These are phyloP conservation scores for Entamoeba dispar DNA, from an alignment of 208 protist species.

Conservation along the genomic window DNA sequence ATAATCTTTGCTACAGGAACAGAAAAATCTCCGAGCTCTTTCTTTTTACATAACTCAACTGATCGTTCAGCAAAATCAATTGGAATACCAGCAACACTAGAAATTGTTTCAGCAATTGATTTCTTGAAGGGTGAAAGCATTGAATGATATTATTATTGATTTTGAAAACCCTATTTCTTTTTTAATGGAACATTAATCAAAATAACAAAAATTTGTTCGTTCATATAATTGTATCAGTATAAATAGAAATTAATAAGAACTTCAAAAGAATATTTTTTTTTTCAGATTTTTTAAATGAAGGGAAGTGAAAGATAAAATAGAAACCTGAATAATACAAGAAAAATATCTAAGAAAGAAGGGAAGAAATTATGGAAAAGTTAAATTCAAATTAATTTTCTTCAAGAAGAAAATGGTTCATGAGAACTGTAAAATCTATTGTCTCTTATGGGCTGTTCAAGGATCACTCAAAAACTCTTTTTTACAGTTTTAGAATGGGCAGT, in stretches of 20 bases:
- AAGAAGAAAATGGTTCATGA: no score
- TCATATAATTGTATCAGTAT: no score
- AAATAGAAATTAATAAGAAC: no score
- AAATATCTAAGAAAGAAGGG: no score
- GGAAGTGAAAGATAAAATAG: no score
- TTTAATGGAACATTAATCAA: neutral
- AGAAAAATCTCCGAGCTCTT: neutral
- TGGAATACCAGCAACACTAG: neutral
- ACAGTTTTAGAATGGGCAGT: neutral
- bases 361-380: no score
- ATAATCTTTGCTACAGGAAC: neutral
- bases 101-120: neutral
- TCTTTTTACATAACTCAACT: neutral
- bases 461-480: neutral
- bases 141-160: neutral
- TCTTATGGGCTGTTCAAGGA: neutral
- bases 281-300: no score
- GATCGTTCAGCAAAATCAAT: neutral
- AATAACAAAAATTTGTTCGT: no score
- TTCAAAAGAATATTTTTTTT: no score
- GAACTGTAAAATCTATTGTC: no score
- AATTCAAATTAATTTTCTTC: no score
- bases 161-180: neutral
- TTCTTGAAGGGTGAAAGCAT: neutral
- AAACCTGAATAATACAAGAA: no score